Percentiles rank a stretch among this genome's conserved stretches.
Evolutionary conservation across 108 stramenopile genomes (phyloP).

Genomic region (Hondaea fermentalgiana): DNA sequence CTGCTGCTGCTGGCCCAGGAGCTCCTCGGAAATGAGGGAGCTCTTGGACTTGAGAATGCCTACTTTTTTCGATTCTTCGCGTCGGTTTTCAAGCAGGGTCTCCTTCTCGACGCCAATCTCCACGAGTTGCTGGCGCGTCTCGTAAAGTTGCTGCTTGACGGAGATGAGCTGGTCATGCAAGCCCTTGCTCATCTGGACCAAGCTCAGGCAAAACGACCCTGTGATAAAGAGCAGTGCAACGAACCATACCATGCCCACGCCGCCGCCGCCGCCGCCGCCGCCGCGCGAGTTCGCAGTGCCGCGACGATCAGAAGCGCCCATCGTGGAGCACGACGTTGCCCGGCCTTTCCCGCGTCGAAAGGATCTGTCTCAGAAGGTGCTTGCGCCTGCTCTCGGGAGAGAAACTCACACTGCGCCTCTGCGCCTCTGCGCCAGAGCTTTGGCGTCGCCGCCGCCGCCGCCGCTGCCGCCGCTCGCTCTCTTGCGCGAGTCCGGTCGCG

Average conservation of each 20-base stretch:
- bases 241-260: neutral
- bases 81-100: neutral
- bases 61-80: neutral
- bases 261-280: too few relatives aligned
- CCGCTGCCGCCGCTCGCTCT: too few relatives aligned
- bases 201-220: neutral
- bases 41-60: neutral
- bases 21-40: neutral
- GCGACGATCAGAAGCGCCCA: too few relatives aligned
- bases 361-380: too few relatives aligned
- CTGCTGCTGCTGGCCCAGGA: neutral
- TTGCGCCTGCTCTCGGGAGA: too few relatives aligned
- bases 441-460: too few relatives aligned
- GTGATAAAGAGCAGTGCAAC: slow-evolving; percentile 11
- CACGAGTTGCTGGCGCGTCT: neutral
- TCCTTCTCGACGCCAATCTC: slow-evolving; percentile 1
- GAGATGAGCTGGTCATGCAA: slow-evolving; percentile 4
- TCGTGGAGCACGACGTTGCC: too few relatives aligned
- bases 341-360: too few relatives aligned
- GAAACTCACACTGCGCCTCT: too few relatives aligned
- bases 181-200: neutral
- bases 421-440: too few relatives aligned
- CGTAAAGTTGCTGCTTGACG: neutral
- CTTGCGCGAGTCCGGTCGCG: too few relatives aligned
- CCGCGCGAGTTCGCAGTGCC: too few relatives aligned